Percentiles rank a stretch among this genome's conserved stretches.
These are phyloP conservation scores for Pichia sp. DNA, from an alignment of 1,139 yeast genomes.

Conservation along the genomic window DNA sequence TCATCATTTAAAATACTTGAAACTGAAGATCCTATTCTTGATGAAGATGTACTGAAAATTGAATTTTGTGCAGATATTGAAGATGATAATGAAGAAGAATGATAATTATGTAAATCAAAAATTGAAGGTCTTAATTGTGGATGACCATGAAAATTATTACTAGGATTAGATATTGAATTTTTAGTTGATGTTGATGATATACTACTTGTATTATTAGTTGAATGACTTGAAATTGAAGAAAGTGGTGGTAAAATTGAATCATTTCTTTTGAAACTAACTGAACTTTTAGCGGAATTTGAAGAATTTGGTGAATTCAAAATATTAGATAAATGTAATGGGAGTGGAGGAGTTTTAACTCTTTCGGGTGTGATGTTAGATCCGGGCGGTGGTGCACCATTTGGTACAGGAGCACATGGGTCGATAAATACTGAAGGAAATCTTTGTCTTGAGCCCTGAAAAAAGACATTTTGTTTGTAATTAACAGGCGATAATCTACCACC, in stretches of 20 bases:
- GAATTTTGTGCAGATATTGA: conserved; percentile 23
- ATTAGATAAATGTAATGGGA: conserved; percentile 2
- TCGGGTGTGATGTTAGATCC: not conserved
- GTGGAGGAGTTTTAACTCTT: conserved; percentile 7
- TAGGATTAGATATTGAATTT: conserved; percentile 7
- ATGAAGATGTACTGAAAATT: conserved; percentile 21
- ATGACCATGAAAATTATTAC: conserved; percentile 6
- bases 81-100: conserved; percentile 15
- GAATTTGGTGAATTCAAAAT: conserved; percentile 1
- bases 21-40: conserved; percentile 19
- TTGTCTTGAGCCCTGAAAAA: conserved; percentile 20
- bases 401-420: conserved; percentile 35
- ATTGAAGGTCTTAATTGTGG: conserved; percentile 20
- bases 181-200: conserved; percentile 5
- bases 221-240: conserved; percentile 11
- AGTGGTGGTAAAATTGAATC: conserved; percentile 7
- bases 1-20: conserved; percentile 24
- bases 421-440: conserved; percentile 33
- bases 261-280: not conserved
- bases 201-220: conserved; percentile 4
- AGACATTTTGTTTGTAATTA: conserved; percentile 11
- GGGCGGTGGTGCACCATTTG: conserved; percentile 10
- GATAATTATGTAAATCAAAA: conserved; percentile 16
- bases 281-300: not conserved
- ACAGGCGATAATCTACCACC: conserved; percentile 11